Percentiles rank a stretch among this genome's conserved stretches.
Conservation (phyloP, 768 basidiomycete genomes). For the Tulasnella sp. region DNA sequence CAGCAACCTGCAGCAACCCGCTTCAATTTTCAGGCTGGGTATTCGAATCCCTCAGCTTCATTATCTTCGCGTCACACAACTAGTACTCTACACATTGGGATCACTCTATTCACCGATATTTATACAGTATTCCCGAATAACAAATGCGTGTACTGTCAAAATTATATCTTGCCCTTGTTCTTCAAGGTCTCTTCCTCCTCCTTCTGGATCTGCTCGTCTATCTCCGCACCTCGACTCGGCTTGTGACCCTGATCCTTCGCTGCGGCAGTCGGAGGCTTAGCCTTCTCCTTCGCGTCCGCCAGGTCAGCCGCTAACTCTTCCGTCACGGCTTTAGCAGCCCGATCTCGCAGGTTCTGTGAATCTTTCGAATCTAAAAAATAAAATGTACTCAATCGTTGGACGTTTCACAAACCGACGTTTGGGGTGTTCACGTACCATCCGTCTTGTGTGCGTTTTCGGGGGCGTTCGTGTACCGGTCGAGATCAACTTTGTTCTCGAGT, state of each 20-base stretch:
- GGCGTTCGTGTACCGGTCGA: neutral
- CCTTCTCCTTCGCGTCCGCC: constrained; percentile 29
- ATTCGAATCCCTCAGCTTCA: neutral
- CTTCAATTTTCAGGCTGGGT: no score
- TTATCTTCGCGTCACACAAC: neutral
- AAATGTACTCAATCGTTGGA: no score
- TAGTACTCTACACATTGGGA: no score
- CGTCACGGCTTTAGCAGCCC: constrained; percentile 26
- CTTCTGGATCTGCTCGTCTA: constrained; percentile 48
- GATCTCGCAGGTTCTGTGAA: constrained; percentile 23
- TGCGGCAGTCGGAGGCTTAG: constrained; percentile 41
- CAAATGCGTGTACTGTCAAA: neutral
- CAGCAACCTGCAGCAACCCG: no score
- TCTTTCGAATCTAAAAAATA: constrained; percentile 38
- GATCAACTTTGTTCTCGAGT: neutral
- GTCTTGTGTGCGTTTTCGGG: neutral
- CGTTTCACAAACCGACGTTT: neutral
- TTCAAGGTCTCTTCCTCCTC: constrained; percentile 45
- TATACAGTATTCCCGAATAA: neutral
- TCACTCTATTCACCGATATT: neutral
- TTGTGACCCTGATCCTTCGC: constrained; percentile 49
- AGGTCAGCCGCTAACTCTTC: constrained; percentile 30
- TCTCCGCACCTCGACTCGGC: constrained; percentile 49
- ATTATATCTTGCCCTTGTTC: constrained; percentile 36
- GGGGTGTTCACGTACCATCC: neutral